Percentiles rank a stretch among this genome's conserved stretches.
These are phyloP conservation scores for Phyllosticta citrichinensis DNA, from an alignment of 2,329 filamentous ascomycete species.

Conservation along the genomic window DNA sequence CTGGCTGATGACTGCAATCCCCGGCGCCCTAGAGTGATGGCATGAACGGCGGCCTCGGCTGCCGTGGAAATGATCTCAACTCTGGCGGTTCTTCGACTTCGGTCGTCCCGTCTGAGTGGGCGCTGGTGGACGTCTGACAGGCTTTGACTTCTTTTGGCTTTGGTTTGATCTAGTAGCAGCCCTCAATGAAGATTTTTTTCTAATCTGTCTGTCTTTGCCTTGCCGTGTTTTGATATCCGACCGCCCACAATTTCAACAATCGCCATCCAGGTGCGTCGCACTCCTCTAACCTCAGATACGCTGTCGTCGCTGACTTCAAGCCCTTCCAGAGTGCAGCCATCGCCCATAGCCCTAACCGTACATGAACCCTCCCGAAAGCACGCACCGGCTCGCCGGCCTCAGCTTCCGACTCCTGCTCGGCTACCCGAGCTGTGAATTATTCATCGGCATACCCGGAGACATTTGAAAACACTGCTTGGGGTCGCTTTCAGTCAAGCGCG, in stretches of 20 bases:
- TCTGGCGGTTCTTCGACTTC: constrained; percentile 61
- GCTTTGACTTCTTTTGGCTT: constrained; percentile 22
- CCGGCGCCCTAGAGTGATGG: constrained; percentile 83
- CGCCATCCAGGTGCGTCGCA: too few species aligned
- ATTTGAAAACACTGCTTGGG: background rate
- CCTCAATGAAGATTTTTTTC: background rate
- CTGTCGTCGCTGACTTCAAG: too few species aligned
- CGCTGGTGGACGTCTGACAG: constrained; percentile 81
- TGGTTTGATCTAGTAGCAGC: too few species aligned
- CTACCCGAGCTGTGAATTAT: background rate
- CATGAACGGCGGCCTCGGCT: constrained; percentile 60
- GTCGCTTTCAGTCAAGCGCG: background rate
- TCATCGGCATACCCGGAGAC: background rate
- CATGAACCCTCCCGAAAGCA: too few species aligned
- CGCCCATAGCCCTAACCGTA: too few species aligned
- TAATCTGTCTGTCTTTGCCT: background rate
- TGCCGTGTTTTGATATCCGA: background rate
- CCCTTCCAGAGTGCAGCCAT: too few species aligned
- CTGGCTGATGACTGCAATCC: constrained; percentile 85
- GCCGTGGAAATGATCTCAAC: constrained; percentile 93
- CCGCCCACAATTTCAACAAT: too few species aligned
- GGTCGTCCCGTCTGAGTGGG: constrained; percentile 71
- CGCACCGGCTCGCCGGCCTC: too few species aligned
- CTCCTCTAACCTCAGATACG: too few species aligned
- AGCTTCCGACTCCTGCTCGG: background rate